These are phyloP conservation scores for Aureobasidium uvarum DNA, from an alignment of 2,329 filamentous ascomycete genomes.

Conservation along the genomic window DNA sequence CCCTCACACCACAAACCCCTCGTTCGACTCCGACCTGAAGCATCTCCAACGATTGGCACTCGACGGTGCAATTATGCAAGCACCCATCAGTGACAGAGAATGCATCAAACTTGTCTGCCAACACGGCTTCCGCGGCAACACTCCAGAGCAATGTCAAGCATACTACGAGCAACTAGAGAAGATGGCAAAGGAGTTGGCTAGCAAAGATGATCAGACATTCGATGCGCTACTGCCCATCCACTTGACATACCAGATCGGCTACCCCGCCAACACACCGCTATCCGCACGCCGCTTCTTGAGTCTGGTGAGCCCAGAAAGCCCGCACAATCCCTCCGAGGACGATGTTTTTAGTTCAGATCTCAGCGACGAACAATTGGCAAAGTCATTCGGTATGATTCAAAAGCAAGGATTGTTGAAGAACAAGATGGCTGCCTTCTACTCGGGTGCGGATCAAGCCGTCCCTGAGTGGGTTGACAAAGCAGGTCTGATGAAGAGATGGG, in stretches of 20 bases:
- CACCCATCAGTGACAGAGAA: slow-evolving; percentile 32
- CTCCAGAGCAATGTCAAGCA: slow-evolving; percentile 28
- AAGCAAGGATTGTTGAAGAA: slow-evolving; percentile 35
- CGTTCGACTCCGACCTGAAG: slow-evolving; percentile 29
- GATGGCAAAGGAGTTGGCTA: slow-evolving; percentile 34
- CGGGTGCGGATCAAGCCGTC: slow-evolving; percentile 48
- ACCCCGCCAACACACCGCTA: slow-evolving; percentile 33
- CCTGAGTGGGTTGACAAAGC: slow-evolving; percentile 48
- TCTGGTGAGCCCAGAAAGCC: slow-evolving; percentile 31
- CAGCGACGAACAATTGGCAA: slow-evolving; percentile 36
- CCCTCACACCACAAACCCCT: slow-evolving; percentile 28
- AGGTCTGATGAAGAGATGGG: slow-evolving; percentile 46
- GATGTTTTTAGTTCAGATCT: slow-evolving; percentile 34
- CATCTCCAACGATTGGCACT: slow-evolving; percentile 30
- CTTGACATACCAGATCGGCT: slow-evolving; percentile 36
- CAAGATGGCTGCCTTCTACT: slow-evolving; percentile 44
- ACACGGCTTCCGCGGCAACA: slow-evolving; percentile 30
- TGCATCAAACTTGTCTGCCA: slow-evolving; percentile 30
- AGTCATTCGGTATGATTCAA: slow-evolving; percentile 40
- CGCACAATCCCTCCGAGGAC: slow-evolving; percentile 30
- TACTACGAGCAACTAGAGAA: slow-evolving; percentile 30
- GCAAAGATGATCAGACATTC: slow-evolving; percentile 29
- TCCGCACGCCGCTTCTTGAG: slow-evolving; percentile 31
- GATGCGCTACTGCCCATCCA: slow-evolving; percentile 40
- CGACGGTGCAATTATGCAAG: slow-evolving; percentile 35